These are phyloP conservation scores for Amphicarpaea edgeworthii DNA, from an alignment of 306 rosid genomes.

Conservation along the genomic window DNA sequence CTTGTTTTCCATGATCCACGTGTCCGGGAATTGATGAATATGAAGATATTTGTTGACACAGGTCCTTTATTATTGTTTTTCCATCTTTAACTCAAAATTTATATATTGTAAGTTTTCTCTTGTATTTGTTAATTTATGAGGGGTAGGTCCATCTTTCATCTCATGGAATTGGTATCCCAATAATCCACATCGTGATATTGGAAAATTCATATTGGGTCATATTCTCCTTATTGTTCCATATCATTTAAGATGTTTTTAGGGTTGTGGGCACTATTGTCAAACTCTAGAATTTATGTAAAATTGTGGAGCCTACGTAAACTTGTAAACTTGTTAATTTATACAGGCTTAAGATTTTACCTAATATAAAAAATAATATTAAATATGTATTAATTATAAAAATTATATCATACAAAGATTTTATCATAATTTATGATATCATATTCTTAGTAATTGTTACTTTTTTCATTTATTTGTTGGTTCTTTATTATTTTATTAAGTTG, in stretches of 20 bases:
- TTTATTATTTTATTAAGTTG: constrained; percentile 1
- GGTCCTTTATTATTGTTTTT: constrained; percentile 69
- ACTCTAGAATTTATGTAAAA: no score
- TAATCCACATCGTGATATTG: background rate
- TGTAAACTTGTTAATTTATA: no score
- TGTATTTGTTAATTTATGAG: constrained; percentile 11
- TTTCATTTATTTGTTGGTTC: constrained; percentile 10
- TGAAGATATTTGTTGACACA: constrained; percentile 99
- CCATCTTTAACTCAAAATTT: constrained; percentile 9
- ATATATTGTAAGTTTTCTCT: constrained; percentile 24
- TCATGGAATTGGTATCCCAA: background rate
- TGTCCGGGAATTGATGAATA: constrained; percentile 92
- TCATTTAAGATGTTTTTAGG: background rate
- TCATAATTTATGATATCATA: no score
- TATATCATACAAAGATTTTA: no score
- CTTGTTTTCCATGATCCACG: constrained; percentile 96
- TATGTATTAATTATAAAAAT: no score
- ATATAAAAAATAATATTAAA: no score
- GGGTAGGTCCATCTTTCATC: constrained; percentile 11
- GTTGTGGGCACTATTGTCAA: background rate
- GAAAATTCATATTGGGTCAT: constrained; percentile 10
- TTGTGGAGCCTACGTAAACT: no score
- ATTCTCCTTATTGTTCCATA: constrained; percentile 13
- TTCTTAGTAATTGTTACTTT: background rate
- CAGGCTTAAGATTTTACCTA: no score